Conservation (phyloP, 257 asterid genomes). For the Nicotiana undulata region DNA sequence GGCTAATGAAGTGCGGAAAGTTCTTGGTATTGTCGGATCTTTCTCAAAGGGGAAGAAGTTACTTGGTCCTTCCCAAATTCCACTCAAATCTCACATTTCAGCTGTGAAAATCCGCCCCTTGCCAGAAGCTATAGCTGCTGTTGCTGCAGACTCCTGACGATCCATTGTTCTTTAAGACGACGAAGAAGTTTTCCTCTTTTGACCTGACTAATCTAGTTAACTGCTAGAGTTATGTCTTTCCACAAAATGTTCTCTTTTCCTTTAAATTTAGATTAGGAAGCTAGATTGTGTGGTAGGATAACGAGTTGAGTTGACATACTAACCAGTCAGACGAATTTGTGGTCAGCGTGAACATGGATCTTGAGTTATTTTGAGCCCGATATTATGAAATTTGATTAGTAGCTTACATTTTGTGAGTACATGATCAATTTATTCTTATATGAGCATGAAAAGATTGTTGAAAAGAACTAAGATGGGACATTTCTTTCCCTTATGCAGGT, state of each 20-base stretch:
- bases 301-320: slow-evolving; percentile 1
- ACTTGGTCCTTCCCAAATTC: slow-evolving; percentile 14
- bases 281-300: background rate
- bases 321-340: background rate
- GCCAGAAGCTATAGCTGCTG: slow-evolving; percentile 33
- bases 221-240: background rate
- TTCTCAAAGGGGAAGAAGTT: slow-evolving; percentile 36
- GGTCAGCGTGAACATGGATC: background rate
- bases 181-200: background rate
- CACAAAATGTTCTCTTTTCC: background rate
- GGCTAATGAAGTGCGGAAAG: slow-evolving; percentile 80
- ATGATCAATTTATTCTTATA: background rate
- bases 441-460: background rate
- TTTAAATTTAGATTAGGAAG: background rate
- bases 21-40: slow-evolving; percentile 26
- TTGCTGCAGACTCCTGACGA: slow-evolving; percentile 35
- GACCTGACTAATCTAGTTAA: background rate
- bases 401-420: background rate
- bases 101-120: slow-evolving; percentile 37
- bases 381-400: background rate
- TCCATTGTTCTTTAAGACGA: background rate
- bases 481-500: background rate
- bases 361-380: background rate
- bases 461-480: background rate
- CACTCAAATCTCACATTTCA: slow-evolving; percentile 34